Evolutionary conservation across 2,329 filamentous ascomycete species (phyloP).

Genomic region (Pseudopithomyces maydicus): DNA sequence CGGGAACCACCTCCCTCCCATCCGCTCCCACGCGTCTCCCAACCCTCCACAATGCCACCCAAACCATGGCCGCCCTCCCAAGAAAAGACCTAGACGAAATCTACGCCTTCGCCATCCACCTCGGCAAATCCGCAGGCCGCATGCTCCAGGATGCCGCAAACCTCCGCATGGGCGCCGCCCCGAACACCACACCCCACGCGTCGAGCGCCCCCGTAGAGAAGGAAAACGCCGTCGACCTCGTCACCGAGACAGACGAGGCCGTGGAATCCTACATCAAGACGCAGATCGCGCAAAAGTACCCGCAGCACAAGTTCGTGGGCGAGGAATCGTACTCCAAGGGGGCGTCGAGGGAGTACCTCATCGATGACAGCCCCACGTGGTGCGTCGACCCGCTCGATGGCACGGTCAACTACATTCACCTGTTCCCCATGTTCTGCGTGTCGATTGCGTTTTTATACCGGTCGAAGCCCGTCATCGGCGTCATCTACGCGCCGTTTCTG

Average conservation of each 20-base stretch:
- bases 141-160: slow-evolving; percentile 70
- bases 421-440: slow-evolving; percentile 82
- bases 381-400: slow-evolving; percentile 78
- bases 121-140: slow-evolving; percentile 72
- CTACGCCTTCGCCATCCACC: slow-evolving; percentile 71
- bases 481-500: slow-evolving; percentile 74
- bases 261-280: slow-evolving; percentile 72
- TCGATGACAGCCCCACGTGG: slow-evolving; percentile 70
- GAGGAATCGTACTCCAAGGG: slow-evolving; percentile 78
- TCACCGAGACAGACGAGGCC: slow-evolving; percentile 77
- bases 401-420: slow-evolving; percentile 80
- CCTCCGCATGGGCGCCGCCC: slow-evolving; percentile 54
- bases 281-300: slow-evolving; percentile 65
- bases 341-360: slow-evolving; percentile 69
- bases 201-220: slow-evolving; percentile 64
- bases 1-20: background rate
- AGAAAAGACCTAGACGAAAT: slow-evolving; percentile 64
- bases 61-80: slow-evolving; percentile 31
- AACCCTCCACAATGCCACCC: background rate
- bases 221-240: slow-evolving; percentile 76
- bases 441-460: slow-evolving; percentile 72
- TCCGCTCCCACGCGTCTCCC: background rate
- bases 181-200: slow-evolving; percentile 14
- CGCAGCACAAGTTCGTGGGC: slow-evolving; percentile 74
- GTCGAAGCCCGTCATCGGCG: slow-evolving; percentile 67